phyloP scores from a whole-genome alignment of 1,284 basidiomycete species.

The Malassezia psittaci region DNA sequence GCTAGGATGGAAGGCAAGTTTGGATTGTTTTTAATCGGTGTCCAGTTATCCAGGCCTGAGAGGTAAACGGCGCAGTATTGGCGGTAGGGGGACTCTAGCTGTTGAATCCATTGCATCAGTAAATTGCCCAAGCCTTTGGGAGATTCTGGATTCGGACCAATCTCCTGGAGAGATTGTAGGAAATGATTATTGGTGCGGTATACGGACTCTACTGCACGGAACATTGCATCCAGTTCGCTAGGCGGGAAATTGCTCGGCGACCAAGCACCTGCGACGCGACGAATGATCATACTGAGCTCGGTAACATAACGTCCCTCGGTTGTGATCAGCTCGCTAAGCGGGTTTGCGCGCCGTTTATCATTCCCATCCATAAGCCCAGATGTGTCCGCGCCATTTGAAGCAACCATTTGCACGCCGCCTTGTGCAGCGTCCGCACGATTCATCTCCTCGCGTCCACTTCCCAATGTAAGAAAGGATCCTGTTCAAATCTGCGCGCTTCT shows the following conservation, averaged over 20 bases:
- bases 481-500: no score
- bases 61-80: slow-evolving; percentile 66
- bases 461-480: neutral
- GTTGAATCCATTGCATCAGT: slow-evolving; percentile 85
- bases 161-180: slow-evolving; percentile 68
- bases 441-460: neutral
- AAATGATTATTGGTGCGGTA: slow-evolving; percentile 82
- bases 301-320: slow-evolving; percentile 91
- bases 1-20: slow-evolving; percentile 62
- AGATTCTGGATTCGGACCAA: slow-evolving; percentile 82
- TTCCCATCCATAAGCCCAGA: neutral
- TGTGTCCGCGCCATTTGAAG: neutral
- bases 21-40: slow-evolving; percentile 64
- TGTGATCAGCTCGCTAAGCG: slow-evolving; percentile 80
- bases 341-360: slow-evolving; percentile 54
- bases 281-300: slow-evolving; percentile 74
- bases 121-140: slow-evolving; percentile 90
- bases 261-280: slow-evolving; percentile 96
- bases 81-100: slow-evolving; percentile 65
- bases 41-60: slow-evolving; percentile 71
- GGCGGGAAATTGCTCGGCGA: slow-evolving; percentile 88
- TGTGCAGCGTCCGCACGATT: neutral
- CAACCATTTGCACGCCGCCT: neutral
- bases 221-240: slow-evolving; percentile 80
- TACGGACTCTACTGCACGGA: slow-evolving; percentile 77